Evolutionary conservation across 2,329 filamentous ascomycete species (phyloP), one percentile per base, ranked within the genome.

Genomic region (Nannizzia gypsea): DNA sequence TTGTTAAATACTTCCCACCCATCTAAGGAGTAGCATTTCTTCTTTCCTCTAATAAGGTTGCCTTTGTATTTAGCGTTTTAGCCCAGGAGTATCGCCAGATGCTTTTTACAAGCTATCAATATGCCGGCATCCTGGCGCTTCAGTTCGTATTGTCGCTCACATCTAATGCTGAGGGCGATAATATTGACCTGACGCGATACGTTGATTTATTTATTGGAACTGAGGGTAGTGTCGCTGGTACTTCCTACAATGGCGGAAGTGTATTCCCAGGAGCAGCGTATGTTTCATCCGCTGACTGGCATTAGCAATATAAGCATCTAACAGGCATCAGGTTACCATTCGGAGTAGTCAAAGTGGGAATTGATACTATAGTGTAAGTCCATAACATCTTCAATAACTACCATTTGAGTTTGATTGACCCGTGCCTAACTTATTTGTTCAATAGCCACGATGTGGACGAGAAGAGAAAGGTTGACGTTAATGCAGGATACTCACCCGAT

Each of bases 171-270:
- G 13, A 50, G 20, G 20, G 11, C 5, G 22, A 50, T 26, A n/a
- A n/a, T 56, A 20, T 13, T 6, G 69, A 71, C 57, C 66, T 67
- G 52, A 70, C 70, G 13, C 68, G 71, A 61, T 73, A 72, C 67
- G 77, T 78, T 6, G 77, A 79, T 60, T 70, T 74, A 0, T 73
- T 79, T 50, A 78, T 79, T 20, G 77, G 77, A 5, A 76, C 76
- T 0, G 76, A 78, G 63, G 76, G 77, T 6, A 73, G 74, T 0
- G 74, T 72, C 36, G 64, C 73, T 3, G 76, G 76, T 2, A 68
- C 70, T 6, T 64, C 64, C 61, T 74, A 72, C 63, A 69, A 69
- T 46, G 74, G 75, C 38, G 74, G 75, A 6, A 72, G 76, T 59
- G 75, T 77, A 48, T 77, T 77, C 61, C 71, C 75, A 5, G 75